These are phyloP conservation scores for Neurospora discreta DNA, from an alignment of 495 filamentous ascomycete genomes.

Conservation along the genomic window DNA sequence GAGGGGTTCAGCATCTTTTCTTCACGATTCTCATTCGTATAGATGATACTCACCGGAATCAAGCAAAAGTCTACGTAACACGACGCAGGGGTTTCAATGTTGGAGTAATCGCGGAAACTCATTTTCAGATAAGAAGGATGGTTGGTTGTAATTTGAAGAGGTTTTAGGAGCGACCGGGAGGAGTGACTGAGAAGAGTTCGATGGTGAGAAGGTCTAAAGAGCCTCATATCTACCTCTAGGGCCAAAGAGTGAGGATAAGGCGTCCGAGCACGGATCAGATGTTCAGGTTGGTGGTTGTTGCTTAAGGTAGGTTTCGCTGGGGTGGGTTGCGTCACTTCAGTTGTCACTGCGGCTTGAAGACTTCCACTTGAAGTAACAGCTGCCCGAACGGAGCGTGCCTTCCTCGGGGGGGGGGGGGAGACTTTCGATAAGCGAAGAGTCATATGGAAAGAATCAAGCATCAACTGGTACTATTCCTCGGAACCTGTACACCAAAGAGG, in stretches of 20 bases:
- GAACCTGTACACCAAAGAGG: not conserved
- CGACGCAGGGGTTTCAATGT: slow-evolving; percentile 48
- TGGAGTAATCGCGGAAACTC: slow-evolving; percentile 20
- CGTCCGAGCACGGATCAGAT: not conserved
- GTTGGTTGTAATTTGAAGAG: not conserved
- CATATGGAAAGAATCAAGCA: not conserved
- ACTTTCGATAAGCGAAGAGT: not conserved
- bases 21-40: not conserved
- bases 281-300: not conserved
- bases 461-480: not conserved
- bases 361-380: not conserved
- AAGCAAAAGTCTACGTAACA: slow-evolving; percentile 79
- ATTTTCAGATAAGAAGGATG: not conserved
- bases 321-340: not conserved
- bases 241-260: not conserved
- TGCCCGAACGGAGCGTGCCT: not conserved
- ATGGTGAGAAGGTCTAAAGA: not conserved
- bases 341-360: not conserved
- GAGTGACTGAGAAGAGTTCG: not conserved
- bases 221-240: not conserved
- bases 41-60: slow-evolving; percentile 49
- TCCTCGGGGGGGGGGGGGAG: not conserved
- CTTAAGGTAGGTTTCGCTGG: not conserved
- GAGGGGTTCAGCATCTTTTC: not conserved
- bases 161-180: not conserved